Conservation (phyloP, 192 early-diverging fungal genomes). For the Gorgonomyces haynaldii region DNA sequence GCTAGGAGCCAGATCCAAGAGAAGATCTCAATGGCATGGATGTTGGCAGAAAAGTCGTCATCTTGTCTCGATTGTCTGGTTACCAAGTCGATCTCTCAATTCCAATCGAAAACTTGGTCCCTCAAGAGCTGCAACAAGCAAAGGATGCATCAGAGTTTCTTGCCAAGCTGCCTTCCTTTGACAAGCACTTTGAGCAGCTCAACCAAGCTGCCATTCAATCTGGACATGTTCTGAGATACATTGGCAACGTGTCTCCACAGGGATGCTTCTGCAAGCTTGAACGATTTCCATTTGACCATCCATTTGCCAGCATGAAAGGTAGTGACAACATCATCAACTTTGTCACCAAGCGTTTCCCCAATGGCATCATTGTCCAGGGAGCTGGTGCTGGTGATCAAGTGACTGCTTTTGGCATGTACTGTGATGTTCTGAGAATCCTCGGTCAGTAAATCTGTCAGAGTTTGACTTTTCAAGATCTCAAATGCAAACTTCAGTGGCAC, state of each 20-base stretch:
- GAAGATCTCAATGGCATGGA: slow-evolving; percentile 99
- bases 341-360: slow-evolving; percentile 88
- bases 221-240: slow-evolving; percentile 80
- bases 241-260: slow-evolving; percentile 74
- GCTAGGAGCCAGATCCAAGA: slow-evolving; percentile 96
- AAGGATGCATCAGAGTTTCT: slow-evolving; percentile 74
- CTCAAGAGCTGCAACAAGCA: slow-evolving; percentile 62
- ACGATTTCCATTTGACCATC: slow-evolving; percentile 75
- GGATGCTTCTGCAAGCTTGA: slow-evolving; percentile 53
- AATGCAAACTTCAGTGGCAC: no score
- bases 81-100: slow-evolving; percentile 66
- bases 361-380: slow-evolving; percentile 88
- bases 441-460: no score
- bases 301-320: slow-evolving; percentile 91
- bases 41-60: slow-evolving; percentile 91
- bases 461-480: no score
- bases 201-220: slow-evolving; percentile 64
- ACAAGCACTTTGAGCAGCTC: slow-evolving; percentile 71
- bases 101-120: slow-evolving; percentile 92
- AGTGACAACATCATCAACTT: slow-evolving; percentile 98
- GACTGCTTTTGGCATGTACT: slow-evolving; percentile 95
- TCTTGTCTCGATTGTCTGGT: slow-evolving; percentile 84
- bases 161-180: slow-evolving; percentile 66
- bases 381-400: slow-evolving; percentile 94
- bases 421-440: slow-evolving; percentile 85